Base-by-base conservation (phyloP, 352 stramenopile species). In the Pythium brachiatum region DNA sequence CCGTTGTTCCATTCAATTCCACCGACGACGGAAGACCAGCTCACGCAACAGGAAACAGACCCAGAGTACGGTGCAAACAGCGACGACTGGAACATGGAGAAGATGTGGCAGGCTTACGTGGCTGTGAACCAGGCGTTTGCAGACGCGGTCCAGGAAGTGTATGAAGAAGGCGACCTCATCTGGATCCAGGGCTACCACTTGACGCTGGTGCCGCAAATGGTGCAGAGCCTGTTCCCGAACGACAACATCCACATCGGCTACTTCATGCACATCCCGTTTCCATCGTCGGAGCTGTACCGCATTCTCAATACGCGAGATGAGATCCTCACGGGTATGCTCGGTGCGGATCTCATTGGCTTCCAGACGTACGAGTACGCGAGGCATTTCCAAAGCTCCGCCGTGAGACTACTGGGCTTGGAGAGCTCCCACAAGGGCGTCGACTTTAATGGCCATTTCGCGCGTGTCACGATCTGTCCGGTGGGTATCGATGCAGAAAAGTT, bases 171-270 rank as follows among this genome's bases (percentile, higher is more conserved):
- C 31, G 89, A 97, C 39, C 72, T 95, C 56, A 75, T 97, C 15
- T 97, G 90, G 89, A 84, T 97, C 23, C 90, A 97, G 38, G 90
- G 91, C 48, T 97, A 97, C 59, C 90, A 97, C 68, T 68, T 97
- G 54, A 91, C 90, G 65, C 71, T 95, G 21, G 80, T 97, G 25
- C 90, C 90, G 29, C 81, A 94, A 72, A 94, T 96, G 84, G 75
- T 97, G 36, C 83, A 90, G 60, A 89, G 83, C 47, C 62, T 94
- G n/a, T 89, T 94, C 60, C 84, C 86, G 32, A 98, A 97, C 67
- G 88, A 98, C 69, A 84, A 94, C 57, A 78, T 92, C 16, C 78
- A 83, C 43, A 70, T 97, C 29, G 90, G 85, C 0, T 96, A 81
- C 64, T 97, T 97, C 66, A 80, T 96, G 74, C 90, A 97, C 75